Evolutionary conservation across 1,284 basidiomycete species (phyloP).

Genomic region (Apiotrichum mycotoxinovorans): DNA sequence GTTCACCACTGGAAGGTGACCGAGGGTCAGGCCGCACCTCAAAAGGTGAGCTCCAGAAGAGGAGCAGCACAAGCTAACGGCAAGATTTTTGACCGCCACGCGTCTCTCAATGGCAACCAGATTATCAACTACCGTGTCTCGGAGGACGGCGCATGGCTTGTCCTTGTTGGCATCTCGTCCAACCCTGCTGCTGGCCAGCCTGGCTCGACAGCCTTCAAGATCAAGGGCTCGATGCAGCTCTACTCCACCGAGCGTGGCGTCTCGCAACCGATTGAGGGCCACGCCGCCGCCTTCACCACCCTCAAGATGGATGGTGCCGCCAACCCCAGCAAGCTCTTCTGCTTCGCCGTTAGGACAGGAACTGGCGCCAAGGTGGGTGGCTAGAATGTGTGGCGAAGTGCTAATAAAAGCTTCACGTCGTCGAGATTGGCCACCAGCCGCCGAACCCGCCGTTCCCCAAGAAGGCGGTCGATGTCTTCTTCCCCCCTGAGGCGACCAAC

Average conservation of each 20-base stretch:
- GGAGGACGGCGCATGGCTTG: slow-evolving; percentile 93
- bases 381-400: not conserved
- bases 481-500: slow-evolving; percentile 95
- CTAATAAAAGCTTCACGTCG: slow-evolving; percentile 77
- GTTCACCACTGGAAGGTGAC: slow-evolving; percentile 88
- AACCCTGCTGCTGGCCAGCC: slow-evolving; percentile 65
- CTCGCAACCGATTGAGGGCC: slow-evolving; percentile 97
- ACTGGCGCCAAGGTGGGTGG: slow-evolving; percentile 87
- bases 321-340: slow-evolving; percentile 83
- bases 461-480: slow-evolving; percentile 99
- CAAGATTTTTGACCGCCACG: slow-evolving; percentile 84
- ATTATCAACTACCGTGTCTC: slow-evolving; percentile 98
- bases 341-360: slow-evolving; percentile 91
- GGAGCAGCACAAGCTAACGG: not conserved
- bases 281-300: slow-evolving; percentile 94
- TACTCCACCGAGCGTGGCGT: slow-evolving; percentile 78
- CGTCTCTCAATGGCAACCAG: slow-evolving; percentile 87
- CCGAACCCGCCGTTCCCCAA: slow-evolving; percentile 96
- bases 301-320: slow-evolving; percentile 83
- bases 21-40: slow-evolving; percentile 43
- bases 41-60: slow-evolving; percentile 50
- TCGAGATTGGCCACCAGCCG: slow-evolving; percentile 95
- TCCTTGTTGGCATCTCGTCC: slow-evolving; percentile 91
- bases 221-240: slow-evolving; percentile 94
- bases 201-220: slow-evolving; percentile 91